phyloP scores from a whole-genome alignment of 352 stramenopile species.

The Phytophthora palmivora region DNA sequence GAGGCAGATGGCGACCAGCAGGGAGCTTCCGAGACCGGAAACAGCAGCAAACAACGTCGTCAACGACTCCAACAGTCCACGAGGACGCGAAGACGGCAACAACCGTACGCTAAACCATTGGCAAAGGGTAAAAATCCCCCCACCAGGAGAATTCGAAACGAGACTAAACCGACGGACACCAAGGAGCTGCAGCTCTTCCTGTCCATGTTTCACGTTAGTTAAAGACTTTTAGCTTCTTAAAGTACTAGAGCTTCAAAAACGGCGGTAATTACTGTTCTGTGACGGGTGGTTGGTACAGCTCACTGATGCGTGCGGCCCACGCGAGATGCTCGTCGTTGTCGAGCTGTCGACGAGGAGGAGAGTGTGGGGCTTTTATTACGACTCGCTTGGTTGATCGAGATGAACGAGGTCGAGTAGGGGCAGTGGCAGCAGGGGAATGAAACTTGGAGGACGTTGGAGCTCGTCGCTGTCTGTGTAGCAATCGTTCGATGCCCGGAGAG shows the following conservation, averaged over 20 bases:
- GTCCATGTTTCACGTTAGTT: constrained; percentile 61
- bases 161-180: constrained; percentile 22
- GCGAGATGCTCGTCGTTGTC: constrained; percentile 55
- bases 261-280: constrained; percentile 1
- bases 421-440: constrained; percentile 9
- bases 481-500: constrained; percentile 34
- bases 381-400: constrained; percentile 7
- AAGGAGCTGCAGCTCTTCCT: constrained; percentile 71
- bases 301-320: constrained; percentile 65
- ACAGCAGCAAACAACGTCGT: constrained; percentile 15
- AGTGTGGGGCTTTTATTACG: constrained; percentile 5
- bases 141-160: constrained; percentile 10
- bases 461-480: constrained; percentile 36
- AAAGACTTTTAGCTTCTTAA: neutral
- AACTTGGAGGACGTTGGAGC: constrained; percentile 10
- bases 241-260: constrained; percentile 10
- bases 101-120: constrained; percentile 35
- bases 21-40: neutral
- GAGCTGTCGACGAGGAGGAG: constrained; percentile 23
- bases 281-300: constrained; percentile 51
- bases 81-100: constrained; percentile 16
- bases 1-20: constrained; percentile 10
- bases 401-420: neutral
- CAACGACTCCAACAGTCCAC: neutral
- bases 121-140: constrained; percentile 5